Percentiles rank a stretch among this genome's conserved stretches.
phyloP scores from a whole-genome alignment of 352 stramenopile genomes.

The Pythium phragmitis region DNA sequence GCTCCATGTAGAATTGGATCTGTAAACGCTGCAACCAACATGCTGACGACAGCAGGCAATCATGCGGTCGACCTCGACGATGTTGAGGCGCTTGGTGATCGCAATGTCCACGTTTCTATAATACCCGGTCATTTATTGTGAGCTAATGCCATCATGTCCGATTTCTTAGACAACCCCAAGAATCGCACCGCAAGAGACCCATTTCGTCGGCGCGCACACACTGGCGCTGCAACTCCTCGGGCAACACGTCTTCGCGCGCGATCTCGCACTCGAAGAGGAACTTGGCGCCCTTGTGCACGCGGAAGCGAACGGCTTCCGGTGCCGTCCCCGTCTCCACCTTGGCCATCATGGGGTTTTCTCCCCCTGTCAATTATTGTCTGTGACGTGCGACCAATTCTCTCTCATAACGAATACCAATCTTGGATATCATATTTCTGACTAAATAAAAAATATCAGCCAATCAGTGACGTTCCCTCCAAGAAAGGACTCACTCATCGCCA shows the following conservation, averaged over 20 bases:
- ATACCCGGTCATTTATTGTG: neutral
- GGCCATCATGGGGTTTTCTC: no score
- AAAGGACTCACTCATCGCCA: slow-evolving; percentile 30
- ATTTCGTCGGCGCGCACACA: slow-evolving; percentile 38
- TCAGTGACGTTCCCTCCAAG: slow-evolving; percentile 35
- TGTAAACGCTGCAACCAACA: slow-evolving; percentile 27
- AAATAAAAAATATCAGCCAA: slow-evolving; percentile 34
- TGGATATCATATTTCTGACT: slow-evolving; percentile 12
- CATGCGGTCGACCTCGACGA: slow-evolving; percentile 56
- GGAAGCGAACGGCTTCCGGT: slow-evolving; percentile 38
- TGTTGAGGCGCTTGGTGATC: slow-evolving; percentile 60
- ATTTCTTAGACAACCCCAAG: neutral
- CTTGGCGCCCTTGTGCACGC: slow-evolving; percentile 64
- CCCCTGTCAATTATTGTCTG: slow-evolving; percentile 11
- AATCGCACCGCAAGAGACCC: slow-evolving; percentile 41
- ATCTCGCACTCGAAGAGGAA: slow-evolving; percentile 67
- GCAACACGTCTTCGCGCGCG: slow-evolving; percentile 13
- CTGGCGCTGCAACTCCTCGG: slow-evolving; percentile 22
- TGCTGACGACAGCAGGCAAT: slow-evolving; percentile 48
- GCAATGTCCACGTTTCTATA: slow-evolving; percentile 42
- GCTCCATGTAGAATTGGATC: neutral
- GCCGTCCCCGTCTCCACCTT: neutral
- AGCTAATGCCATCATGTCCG: no score
- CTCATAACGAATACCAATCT: slow-evolving; percentile 3
- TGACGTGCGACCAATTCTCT: slow-evolving; percentile 4